Base-by-base conservation (phyloP, 2,329 filamentous ascomycete species). In the Aureobasidium uvarum region DNA sequence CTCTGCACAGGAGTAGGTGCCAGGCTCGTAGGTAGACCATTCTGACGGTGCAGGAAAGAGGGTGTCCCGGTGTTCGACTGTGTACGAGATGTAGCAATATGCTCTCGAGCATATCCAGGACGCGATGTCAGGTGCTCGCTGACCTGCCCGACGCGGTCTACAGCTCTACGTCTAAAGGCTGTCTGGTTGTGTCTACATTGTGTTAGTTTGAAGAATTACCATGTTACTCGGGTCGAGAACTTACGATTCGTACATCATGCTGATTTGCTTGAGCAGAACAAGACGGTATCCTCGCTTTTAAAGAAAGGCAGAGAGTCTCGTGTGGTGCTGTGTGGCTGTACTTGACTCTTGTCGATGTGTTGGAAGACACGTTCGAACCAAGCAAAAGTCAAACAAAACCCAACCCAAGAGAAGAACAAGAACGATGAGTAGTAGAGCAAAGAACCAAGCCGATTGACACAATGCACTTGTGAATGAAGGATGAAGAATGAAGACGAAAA, bases 311-410 rank as follows among this genome's bases (percentile, higher is more conserved):
- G 11, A 36, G 33, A 36, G 33, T 36, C 33, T 36, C 11, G 33
- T 36, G 33, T 36, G 33, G 33, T 36, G 33, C 11, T 36, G 33
- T 36, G 33, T 36, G 33, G 11, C 16, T 33, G 41, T 58, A 23
- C 14, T 3, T 45, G n/a, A 20, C 54, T 41, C 16, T 58, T 58
- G 54, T 45, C 25, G 54, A 58, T 20, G 23, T 20, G 39, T n/a
- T 33, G 16, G 54, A 11, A 58, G 20, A 20, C 11, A 31, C 39
- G 28, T 43, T 48, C 28, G 13, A 48, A n/a, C 11, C 8, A 38
- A 48, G 56, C 41, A 60, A 46, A 48, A 48, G 41, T 20, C 38
- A 43, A 58, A 58, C 23, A 45, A 20, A 33, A 25, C 18, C 55
- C 55, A 14, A 46, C 31, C 41, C 41, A 51, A 51, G 51, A 58